phyloP scores from a whole-genome alignment of 495 filamentous ascomycete genomes.

The Talaromyces borbonicus region DNA sequence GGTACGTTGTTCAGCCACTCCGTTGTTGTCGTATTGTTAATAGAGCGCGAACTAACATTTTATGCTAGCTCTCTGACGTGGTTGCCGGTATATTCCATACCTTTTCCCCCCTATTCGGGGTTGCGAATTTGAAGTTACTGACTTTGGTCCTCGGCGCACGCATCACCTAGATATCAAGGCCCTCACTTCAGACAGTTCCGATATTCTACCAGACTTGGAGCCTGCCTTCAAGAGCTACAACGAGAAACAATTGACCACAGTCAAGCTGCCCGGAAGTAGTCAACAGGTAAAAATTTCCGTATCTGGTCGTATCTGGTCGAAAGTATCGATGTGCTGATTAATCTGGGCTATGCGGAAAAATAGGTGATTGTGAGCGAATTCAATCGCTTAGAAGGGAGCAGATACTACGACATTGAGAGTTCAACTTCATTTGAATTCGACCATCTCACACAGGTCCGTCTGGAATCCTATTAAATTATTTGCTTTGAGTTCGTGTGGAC shows the following conservation, averaged over 20 bases:
- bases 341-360: no score
- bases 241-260: conserved; percentile 79
- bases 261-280: conserved; percentile 79
- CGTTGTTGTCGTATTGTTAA: conserved; percentile 2
- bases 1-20: conserved; percentile 44
- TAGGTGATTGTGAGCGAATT: conserved; percentile 81
- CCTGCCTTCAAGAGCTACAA: conserved; percentile 94
- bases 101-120: neutral
- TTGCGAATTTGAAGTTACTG: neutral
- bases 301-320: conserved; percentile 10
- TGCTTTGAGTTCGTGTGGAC: neutral
- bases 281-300: conserved; percentile 44
- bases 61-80: conserved; percentile 73
- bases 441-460: conserved; percentile 64
- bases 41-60: conserved; percentile 3
- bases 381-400: conserved; percentile 64
- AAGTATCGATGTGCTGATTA: no score
- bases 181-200: conserved; percentile 61
- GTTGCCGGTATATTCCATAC: conserved; percentile 56
- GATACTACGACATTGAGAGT: conserved; percentile 85
- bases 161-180: conserved; percentile 67
- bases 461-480: neutral
- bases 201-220: conserved; percentile 55
- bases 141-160: neutral
- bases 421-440: conserved; percentile 80